Conservation (phyloP, 345 rosid genomes). For the Aquilaria malaccensis region DNA sequence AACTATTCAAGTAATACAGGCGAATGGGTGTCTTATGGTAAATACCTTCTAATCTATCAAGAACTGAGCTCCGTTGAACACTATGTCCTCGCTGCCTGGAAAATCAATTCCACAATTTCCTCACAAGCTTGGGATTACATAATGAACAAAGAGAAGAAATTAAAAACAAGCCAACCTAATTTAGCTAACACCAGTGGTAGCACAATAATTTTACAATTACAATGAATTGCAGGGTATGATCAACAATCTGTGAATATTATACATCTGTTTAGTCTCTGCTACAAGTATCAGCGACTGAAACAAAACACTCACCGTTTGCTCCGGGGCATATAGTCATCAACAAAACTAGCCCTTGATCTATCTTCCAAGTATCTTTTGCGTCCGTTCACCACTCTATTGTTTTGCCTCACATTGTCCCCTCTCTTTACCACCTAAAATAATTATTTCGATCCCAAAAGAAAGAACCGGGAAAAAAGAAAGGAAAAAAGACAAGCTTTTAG, state of each 20-base stretch:
- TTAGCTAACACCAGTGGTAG: no score
- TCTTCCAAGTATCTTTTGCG: conserved; percentile 24
- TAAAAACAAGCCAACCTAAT: neutral
- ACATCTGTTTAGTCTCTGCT: no score
- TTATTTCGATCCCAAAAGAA: neutral
- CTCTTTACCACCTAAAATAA: conserved; percentile 28
- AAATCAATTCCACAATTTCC: conserved; percentile 1
- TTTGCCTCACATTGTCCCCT: conserved; percentile 7
- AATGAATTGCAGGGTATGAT: no score
- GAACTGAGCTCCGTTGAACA: conserved; percentile 12
- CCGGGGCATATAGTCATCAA: conserved; percentile 4
- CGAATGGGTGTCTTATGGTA: neutral
- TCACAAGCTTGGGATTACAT: neutral
- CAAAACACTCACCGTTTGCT: conserved; percentile 22
- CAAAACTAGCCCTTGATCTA: conserved; percentile 13
- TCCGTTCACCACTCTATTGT: conserved; percentile 16
- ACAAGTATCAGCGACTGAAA: no score
- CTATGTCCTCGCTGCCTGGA: conserved; percentile 22
- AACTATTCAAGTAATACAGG: neutral
- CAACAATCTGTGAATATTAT: no score
- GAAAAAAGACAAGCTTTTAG: neutral
- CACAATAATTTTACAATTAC: no score
- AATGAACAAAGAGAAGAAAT: neutral
- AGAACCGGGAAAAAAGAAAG: neutral
- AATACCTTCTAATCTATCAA: conserved; percentile 13